Conservation (phyloP, 2,329 filamentous ascomycete species). For the Monilinia fructicola region DNA sequence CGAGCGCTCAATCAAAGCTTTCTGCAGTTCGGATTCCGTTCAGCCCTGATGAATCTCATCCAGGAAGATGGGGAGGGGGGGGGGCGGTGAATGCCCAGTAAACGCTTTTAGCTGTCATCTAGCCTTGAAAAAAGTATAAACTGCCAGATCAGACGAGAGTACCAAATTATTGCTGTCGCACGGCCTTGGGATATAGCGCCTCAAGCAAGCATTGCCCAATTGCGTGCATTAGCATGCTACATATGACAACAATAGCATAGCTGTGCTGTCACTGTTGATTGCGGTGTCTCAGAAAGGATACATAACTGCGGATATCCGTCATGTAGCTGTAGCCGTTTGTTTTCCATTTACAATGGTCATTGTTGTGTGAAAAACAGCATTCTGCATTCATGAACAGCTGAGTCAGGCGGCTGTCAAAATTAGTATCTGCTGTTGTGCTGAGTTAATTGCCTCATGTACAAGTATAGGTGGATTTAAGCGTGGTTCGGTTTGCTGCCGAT, state of each 20-base stretch:
- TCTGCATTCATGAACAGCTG: constrained; percentile 10
- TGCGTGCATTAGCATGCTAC: constrained; percentile 37
- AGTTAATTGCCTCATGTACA: constrained; percentile 10
- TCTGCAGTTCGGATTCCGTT: constrained; percentile 23
- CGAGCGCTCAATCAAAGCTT: constrained; percentile 21
- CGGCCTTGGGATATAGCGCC: constrained; percentile 27
- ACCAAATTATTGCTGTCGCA: constrained; percentile 23
- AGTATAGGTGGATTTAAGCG: constrained; percentile 16
- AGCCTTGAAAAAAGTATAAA: constrained; percentile 19
- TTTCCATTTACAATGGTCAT: constrained; percentile 27
- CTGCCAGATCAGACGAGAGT: constrained; percentile 33
- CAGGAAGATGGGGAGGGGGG: constrained; percentile 15
- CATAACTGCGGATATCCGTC: constrained; percentile 31
- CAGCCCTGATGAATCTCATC: constrained; percentile 18
- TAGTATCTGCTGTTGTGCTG: not conserved
- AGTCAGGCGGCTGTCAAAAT: constrained; percentile 9
- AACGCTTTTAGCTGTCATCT: constrained; percentile 15
- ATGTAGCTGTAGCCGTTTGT: constrained; percentile 32
- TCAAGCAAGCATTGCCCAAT: constrained; percentile 29
- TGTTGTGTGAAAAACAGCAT: constrained; percentile 26
- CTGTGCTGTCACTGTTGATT: constrained; percentile 33
- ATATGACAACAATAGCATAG: constrained; percentile 20
- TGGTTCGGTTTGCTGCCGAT: constrained; percentile 31
- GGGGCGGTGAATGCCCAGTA: constrained; percentile 22
- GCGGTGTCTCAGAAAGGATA: constrained; percentile 26